These are phyloP conservation scores for Phytophthora lateralis DNA, from an alignment of 352 stramenopile species.

Conservation along the genomic window DNA sequence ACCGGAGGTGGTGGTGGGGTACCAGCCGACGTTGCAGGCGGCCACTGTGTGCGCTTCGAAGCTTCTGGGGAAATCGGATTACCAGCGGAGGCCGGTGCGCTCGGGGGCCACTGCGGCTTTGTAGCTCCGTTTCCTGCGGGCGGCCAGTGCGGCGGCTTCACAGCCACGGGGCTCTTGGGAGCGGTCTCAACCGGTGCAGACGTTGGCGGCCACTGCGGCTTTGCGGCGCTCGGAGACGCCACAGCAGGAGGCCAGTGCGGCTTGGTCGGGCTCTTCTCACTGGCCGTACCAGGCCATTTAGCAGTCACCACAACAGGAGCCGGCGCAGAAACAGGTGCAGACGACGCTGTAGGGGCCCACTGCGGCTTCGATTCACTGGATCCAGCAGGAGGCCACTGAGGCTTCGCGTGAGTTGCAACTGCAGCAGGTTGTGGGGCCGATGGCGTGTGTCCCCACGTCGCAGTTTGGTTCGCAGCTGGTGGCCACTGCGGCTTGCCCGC, in stretches of 20 bases:
- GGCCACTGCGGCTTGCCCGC: slow-evolving; percentile 39
- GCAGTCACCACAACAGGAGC: slow-evolving; percentile 5
- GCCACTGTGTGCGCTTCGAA: slow-evolving; percentile 58
- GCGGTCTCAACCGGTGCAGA: slow-evolving; percentile 27
- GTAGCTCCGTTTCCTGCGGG: slow-evolving; percentile 20
- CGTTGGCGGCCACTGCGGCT: slow-evolving; percentile 35
- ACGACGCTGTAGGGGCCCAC: slow-evolving; percentile 41
- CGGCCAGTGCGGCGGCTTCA: slow-evolving; percentile 25
- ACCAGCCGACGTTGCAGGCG: slow-evolving; percentile 26
- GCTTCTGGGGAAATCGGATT: slow-evolving; percentile 17
- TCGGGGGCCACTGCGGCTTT: slow-evolving; percentile 53
- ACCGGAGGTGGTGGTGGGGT: slow-evolving; percentile 33
- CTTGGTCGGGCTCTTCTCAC: slow-evolving; percentile 30
- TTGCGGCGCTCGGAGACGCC: slow-evolving; percentile 22
- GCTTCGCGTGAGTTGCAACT: slow-evolving; percentile 31
- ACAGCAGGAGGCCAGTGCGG: slow-evolving; percentile 42
- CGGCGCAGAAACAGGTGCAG: slow-evolving; percentile 16
- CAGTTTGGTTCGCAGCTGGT: slow-evolving; percentile 20
- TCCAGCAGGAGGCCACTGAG: slow-evolving; percentile 50
- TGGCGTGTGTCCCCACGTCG: slow-evolving; percentile 26
- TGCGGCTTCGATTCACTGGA: slow-evolving; percentile 43
- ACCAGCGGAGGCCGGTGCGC: slow-evolving; percentile 9
- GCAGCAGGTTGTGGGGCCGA: slow-evolving; percentile 37
- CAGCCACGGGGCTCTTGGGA: slow-evolving; percentile 22
- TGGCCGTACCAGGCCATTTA: slow-evolving; percentile 24